phyloP scores from a whole-genome alignment of 768 basidiomycete genomes.

The Boletus insuetus region DNA sequence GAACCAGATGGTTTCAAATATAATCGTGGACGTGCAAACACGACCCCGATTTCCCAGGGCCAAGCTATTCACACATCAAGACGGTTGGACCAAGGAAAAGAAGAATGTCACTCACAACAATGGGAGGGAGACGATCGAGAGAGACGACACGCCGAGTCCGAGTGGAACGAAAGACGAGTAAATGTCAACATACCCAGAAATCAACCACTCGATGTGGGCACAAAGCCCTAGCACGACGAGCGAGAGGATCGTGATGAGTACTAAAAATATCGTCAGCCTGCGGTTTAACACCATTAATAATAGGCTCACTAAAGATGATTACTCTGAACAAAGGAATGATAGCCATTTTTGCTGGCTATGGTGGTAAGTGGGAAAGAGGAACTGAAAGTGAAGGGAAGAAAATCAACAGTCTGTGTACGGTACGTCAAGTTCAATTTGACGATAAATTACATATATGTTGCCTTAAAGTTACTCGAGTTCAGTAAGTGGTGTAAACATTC shows the following conservation, averaged over 20 bases:
- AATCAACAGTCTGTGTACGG: not conserved
- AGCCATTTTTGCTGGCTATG: slow-evolving; percentile 14
- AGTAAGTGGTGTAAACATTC: no score
- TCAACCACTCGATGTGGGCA: slow-evolving; percentile 15
- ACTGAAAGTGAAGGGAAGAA: not conserved
- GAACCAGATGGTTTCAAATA: slow-evolving; percentile 28
- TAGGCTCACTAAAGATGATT: slow-evolving; percentile 20
- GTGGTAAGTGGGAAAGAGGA: not conserved
- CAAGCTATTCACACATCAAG: slow-evolving; percentile 12
- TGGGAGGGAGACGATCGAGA: slow-evolving; percentile 23
- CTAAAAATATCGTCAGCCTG: slow-evolving; percentile 7
- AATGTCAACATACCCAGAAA: not conserved
- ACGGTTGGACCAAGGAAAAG: not conserved
- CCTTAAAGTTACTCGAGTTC: no score
- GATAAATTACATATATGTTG: no score
- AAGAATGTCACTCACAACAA: slow-evolving; percentile 19
- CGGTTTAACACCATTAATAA: not conserved
- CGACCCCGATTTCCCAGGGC: slow-evolving; percentile 8
- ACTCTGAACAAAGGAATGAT: slow-evolving; percentile 25
- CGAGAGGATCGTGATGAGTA: slow-evolving; percentile 13
- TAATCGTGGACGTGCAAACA: slow-evolving; percentile 20
- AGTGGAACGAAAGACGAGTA: slow-evolving; percentile 15
- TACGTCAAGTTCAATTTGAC: not conserved
- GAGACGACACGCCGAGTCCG: slow-evolving; percentile 9
- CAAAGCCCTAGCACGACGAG: slow-evolving; percentile 22